Conservation (phyloP, 306 rosid genomes). For the Quercus mongolica region DNA sequence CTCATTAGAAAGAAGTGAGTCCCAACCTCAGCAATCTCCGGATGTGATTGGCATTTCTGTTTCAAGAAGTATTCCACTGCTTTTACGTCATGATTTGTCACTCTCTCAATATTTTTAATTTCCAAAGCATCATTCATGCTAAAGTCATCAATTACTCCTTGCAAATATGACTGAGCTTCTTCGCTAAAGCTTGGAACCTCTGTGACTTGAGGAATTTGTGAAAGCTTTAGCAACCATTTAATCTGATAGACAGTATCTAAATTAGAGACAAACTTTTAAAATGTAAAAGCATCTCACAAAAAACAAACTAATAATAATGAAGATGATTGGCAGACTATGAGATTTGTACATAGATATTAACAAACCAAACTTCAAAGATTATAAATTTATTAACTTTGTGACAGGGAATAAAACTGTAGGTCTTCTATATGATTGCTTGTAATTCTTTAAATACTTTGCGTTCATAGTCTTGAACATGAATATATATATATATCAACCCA, state of each 20-base stretch:
- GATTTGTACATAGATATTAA: neutral
- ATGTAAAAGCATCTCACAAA: neutral
- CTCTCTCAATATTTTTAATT: conserved; percentile 67
- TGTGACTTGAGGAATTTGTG: conserved; percentile 54
- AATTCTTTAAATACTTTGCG: too few relatives aligned
- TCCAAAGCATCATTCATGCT: conserved; percentile 59
- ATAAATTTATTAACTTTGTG: too few relatives aligned
- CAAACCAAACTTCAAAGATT: neutral
- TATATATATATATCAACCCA: too few relatives aligned
- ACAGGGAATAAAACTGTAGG: neutral
- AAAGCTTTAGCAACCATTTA: conserved; percentile 71
- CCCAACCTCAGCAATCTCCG: conserved; percentile 62
- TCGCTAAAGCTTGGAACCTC: conserved; percentile 80
- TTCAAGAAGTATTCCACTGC: conserved; percentile 92
- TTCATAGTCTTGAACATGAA: too few relatives aligned
- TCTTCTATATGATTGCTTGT: too few relatives aligned
- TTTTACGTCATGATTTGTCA: conserved; percentile 84
- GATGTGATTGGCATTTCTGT: conserved; percentile 61
- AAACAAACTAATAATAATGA: neutral
- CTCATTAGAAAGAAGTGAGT: conserved; percentile 15
- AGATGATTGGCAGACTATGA: neutral
- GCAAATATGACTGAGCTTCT: conserved; percentile 50
- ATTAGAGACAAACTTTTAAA: neutral
- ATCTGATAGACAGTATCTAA: conserved; percentile 37
- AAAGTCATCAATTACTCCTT: conserved; percentile 53